phyloP scores from a whole-genome alignment of 2,329 filamentous ascomycete species.

The Aspergillus sp. region DNA sequence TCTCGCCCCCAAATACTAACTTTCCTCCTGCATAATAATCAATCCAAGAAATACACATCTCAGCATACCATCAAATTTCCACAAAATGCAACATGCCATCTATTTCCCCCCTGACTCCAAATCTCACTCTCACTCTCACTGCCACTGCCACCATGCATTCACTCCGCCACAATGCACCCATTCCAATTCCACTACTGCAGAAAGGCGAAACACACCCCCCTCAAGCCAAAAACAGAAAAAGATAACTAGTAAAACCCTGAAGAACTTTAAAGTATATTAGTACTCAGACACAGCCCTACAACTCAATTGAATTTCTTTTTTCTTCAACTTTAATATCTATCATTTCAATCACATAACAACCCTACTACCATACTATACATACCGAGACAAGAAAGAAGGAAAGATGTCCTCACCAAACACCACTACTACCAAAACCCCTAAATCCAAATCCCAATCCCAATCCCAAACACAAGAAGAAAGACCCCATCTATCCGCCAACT shows the following conservation, averaged over 20 bases:
- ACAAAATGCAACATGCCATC: neutral
- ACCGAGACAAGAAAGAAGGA: no score
- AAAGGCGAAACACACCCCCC: neutral
- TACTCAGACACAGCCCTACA: neutral
- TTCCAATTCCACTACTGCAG: neutral
- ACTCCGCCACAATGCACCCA: conserved; percentile 6
- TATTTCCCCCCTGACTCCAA: neutral
- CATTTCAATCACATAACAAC: neutral
- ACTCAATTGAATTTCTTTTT: neutral
- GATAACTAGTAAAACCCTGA: no score
- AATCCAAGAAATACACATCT: no score
- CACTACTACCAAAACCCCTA: neutral
- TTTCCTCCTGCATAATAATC: no score
- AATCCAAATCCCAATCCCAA: neutral
- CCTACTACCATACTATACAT: no score
- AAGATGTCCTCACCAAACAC: neutral
- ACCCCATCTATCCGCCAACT: conserved; percentile 52
- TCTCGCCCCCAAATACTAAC: neutral
- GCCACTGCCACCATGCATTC: conserved; percentile 3
- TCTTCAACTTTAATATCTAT: no score
- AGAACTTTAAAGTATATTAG: no score
- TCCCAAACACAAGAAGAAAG: conserved; percentile 34
- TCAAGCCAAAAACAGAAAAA: no score
- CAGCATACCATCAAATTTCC: neutral
- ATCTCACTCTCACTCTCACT: neutral